Evolutionary conservation across 2,329 filamentous ascomycete species (phyloP), one percentile per base, ranked within the genome.

Genomic region (Colletotrichum echinochloae): DNA sequence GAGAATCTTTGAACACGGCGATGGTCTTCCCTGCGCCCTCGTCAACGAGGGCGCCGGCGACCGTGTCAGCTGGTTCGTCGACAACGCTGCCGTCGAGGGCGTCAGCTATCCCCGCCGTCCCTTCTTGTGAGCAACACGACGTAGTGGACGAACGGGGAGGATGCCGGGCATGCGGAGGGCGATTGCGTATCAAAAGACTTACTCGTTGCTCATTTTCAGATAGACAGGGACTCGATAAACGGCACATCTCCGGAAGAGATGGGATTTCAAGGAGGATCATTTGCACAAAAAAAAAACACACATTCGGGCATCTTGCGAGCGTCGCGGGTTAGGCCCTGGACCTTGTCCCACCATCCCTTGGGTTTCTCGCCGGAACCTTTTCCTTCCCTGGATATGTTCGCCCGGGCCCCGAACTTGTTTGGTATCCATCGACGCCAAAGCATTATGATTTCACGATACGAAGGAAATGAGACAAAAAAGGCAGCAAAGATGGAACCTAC

Each of bases 11-110:
- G 94, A 96, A 80, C 90, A 94, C 74, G 91, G 92, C 74, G 90
- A 91, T 11, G 90, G 89, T 44, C 85, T 98, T 70, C 96, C 96
- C 1, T 97, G 94, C 79, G 90, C 93, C 1, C 85, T 98, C 74
- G 91, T 99, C 77, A 99, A 99, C 80, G 89, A 93, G 76, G 90
- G 89, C 51, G 92, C 89, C 4, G 94, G 93, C 54, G 94, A 97
- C 74, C 92, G 94, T 76, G 94, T 94, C 78, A 96, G 91, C 83
- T 99, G 96, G 96, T 98, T 99, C 79, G 94, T 95, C 52, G 96
- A 98, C 79, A 87, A 90, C 77, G 86, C 92, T 5, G 95, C 96
- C 56, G 90, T 97, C 16, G 92, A 97, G 77, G 94, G 94, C 5
- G 93, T 99, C 16, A 85, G 86, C 71, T 98, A 94, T 78, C 94